These are phyloP conservation scores for Amniculicola lignicola DNA, from an alignment of 495 filamentous ascomycete genomes.

Conservation along the genomic window DNA sequence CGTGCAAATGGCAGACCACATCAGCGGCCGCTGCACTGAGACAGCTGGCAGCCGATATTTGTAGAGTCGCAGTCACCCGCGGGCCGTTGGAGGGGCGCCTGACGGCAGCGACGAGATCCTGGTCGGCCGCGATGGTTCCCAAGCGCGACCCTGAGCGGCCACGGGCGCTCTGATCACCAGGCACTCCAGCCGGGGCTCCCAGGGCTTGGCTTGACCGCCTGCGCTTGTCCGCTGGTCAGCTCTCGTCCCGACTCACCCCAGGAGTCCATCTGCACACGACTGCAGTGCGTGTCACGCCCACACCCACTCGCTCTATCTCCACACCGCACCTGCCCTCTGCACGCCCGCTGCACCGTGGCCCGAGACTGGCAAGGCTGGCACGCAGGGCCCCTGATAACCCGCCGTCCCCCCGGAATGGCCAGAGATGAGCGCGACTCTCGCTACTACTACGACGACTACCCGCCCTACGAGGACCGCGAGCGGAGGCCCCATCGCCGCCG, in stretches of 20 bases:
- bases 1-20: no score
- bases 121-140: constrained; percentile 1
- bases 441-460: constrained; percentile 26
- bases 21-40: constrained; percentile 1
- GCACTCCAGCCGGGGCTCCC: constrained; percentile 5
- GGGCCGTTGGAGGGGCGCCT: no score
- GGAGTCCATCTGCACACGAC: not conserved
- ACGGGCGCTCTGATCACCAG: constrained; percentile 20
- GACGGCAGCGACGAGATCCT: not conserved
- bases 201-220: constrained; percentile 7
- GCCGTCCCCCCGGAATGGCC: constrained; percentile 22
- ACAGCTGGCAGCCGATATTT: not conserved
- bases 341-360: constrained; percentile 26
- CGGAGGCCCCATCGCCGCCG: constrained; percentile 20
- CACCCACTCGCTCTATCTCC: constrained; percentile 10
- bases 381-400: constrained; percentile 6
- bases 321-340: constrained; percentile 1
- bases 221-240: constrained; percentile 24
- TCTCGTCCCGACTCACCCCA: constrained; percentile 1
- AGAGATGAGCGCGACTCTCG: constrained; percentile 17
- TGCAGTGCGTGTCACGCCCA: constrained; percentile 19
- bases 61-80: no score
- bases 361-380: constrained; percentile 25
- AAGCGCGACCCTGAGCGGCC: not conserved
- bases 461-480: constrained; percentile 21